Evolutionary conservation across 805 yeast genomes (phyloP), one percentile per base, ranked within the genome.

Genomic region (Candida incommunis): DNA sequence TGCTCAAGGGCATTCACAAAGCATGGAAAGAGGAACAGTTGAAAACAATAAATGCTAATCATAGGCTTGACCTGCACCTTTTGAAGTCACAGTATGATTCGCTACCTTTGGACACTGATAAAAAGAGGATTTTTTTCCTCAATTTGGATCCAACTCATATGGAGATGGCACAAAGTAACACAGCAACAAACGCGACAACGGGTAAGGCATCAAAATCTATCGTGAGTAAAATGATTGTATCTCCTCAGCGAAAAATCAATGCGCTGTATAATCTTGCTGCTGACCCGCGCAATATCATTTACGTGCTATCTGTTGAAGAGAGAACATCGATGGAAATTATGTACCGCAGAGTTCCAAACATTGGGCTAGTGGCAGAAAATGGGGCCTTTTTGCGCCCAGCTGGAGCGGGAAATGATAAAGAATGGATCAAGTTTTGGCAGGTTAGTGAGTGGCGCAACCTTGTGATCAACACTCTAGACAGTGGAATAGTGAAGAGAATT

Each of bases 341-440:
- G 44, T 87, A 80, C 63, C 69, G 80, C 18, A 72, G 85, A 51
- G 71, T 77, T 3, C 75, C 81, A 1, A 75, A 75, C 35, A 56
- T 88, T 24, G 96, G 96, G 0, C 66, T 90, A 44, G 78, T 90
- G 50, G 94, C 96, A 1, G 97, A 88, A 61, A 80, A 81, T 57
- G 97, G 97, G 29, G 94, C 86, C 0, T 85, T 74, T 54, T 70
- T 90, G 26, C 78, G 62, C 22, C 53, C 54, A 9, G 51, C 48
- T 31, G 58, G 57, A 5, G 48, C 45, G 15, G 50, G 45, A 16
- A 40, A 47, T 23, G 61, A 67, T 15, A 62, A 67, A 11, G n/a
- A n/a, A n/a, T 85, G 94, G 94, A 62, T 72, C 42, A 70, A 81
- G 1, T 67, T 81, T 21, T 75, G 76, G 24, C 74, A 75, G 46